Conservation (phyloP, 805 yeast genomes). For the Schwanniomyces yamadae region DNA sequence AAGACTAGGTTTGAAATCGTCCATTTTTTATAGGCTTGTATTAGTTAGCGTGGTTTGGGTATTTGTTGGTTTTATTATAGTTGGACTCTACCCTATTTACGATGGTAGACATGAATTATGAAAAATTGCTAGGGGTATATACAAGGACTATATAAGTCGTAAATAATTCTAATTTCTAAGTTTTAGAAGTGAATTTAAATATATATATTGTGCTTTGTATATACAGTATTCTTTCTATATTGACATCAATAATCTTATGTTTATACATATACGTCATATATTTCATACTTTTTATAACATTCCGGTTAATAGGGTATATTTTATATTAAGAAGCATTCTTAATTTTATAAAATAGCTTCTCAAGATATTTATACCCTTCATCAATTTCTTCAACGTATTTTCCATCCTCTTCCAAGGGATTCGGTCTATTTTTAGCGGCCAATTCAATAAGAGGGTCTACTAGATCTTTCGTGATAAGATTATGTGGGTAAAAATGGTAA, state of each 20-base stretch:
- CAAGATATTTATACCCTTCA: slow-evolving; percentile 16
- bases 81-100: slow-evolving; percentile 23
- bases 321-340: slow-evolving; percentile 16
- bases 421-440: slow-evolving; percentile 27
- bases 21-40: slow-evolving; percentile 39
- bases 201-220: no score
- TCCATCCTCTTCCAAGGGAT: slow-evolving; percentile 27
- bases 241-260: no score
- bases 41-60: slow-evolving; percentile 39
- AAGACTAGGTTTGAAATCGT: slow-evolving; percentile 39
- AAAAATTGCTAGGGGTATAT: slow-evolving; percentile 2
- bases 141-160: slow-evolving; percentile 5
- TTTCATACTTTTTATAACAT: no score
- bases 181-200: no score
- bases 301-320: no score
- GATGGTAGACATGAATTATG: slow-evolving; percentile 1
- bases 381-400: slow-evolving; percentile 24
- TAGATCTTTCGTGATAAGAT: slow-evolving; percentile 20
- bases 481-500: slow-evolving; percentile 34
- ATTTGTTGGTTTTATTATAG: slow-evolving; percentile 30
- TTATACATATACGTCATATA: no score
- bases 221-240: no score
- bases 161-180: no score
- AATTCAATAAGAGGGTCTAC: slow-evolving; percentile 24
- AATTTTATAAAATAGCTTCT: slow-evolving; percentile 23